Evolutionary conservation across 495 filamentous ascomycete species (phyloP), one percentile per base, ranked within the genome.

Genomic region (Echria macrotheca): DNA sequence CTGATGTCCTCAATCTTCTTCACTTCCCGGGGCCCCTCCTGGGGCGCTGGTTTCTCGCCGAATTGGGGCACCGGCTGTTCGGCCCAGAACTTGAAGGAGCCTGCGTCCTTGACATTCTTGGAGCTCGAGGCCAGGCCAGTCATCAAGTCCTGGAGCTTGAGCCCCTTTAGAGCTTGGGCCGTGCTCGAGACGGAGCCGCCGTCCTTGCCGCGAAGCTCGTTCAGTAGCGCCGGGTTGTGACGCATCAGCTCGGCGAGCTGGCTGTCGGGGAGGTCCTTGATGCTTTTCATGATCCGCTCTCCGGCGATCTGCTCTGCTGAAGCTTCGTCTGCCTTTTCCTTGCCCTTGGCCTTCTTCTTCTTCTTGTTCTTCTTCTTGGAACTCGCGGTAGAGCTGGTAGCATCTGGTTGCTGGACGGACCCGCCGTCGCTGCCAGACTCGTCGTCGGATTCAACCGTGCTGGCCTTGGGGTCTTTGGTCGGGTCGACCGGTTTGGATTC

Each of bases 41-140:
- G 66, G 17, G 74, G 44, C 4, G 55, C 49, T 10, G 66, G 44
- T 31, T 69, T 56, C n/a, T 64, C 74, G 7, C 80, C 83, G 55
- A 96, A 96, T 47, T 82, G 81, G 8, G 88, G 86, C 24, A 98
- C 93, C 0, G 93, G 93, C 64, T 98, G 93, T 26, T 93, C 97
- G 63, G 86, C 82, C 93, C 93, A 98, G 68, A 98, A 98, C 67
- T 94, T 96, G 76, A 96, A 95, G 24, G 83, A 84, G 4, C 81
- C 91, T 89, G 96, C 95, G 56, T 96, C 91, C 68, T 95, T 96
- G 55, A 81, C 80, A 58, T 94, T 94, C 75, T 94, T 94, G 3
- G 85, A 86, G 31, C 80, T 80, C 4, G 71, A 65, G 10, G 80
- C 75, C 52, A 95, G 69, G 5, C 91, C 91, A 0, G 91, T 95